Evolutionary conservation across 2,329 filamentous ascomycete genomes (phyloP).

Genomic region (Aspergillus uvarum): DNA sequence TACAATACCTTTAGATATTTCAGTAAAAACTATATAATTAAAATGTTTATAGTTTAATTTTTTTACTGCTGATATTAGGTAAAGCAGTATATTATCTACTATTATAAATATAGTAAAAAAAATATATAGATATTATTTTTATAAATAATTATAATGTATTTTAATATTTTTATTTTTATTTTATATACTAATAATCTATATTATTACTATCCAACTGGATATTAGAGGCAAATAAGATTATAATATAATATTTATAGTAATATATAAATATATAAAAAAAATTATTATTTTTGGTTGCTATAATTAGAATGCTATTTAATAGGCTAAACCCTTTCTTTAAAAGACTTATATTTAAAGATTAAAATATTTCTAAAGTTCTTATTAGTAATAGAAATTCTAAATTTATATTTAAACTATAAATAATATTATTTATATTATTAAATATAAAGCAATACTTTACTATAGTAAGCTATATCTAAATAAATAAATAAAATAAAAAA

Average conservation of each 20-base stretch:
- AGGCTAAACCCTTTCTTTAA: too few relatives aligned
- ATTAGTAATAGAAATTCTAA: slow-evolving; percentile 6
- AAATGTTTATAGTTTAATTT: neutral
- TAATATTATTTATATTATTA: slow-evolving; percentile 12
- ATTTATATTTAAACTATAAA: slow-evolving; percentile 6
- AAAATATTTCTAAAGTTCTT: neutral
- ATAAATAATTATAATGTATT: neutral
- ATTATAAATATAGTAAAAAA: neutral
- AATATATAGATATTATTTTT: neutral
- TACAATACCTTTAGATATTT: neutral
- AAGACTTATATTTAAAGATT: neutral
- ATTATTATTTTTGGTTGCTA: neutral
- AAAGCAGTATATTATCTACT: neutral
- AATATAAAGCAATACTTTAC: neutral
- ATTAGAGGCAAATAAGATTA: neutral
- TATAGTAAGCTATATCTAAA: neutral
- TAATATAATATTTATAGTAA: neutral
- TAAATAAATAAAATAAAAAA: neutral
- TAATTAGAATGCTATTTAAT: neutral
- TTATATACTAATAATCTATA: neutral
- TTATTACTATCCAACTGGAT: neutral
- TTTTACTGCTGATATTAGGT: neutral
- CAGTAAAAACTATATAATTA: neutral
- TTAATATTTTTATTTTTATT: neutral
- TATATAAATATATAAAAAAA: neutral